phyloP scores from a whole-genome alignment of 768 basidiomycete genomes.

The Pulveroboletus ravenelii region DNA sequence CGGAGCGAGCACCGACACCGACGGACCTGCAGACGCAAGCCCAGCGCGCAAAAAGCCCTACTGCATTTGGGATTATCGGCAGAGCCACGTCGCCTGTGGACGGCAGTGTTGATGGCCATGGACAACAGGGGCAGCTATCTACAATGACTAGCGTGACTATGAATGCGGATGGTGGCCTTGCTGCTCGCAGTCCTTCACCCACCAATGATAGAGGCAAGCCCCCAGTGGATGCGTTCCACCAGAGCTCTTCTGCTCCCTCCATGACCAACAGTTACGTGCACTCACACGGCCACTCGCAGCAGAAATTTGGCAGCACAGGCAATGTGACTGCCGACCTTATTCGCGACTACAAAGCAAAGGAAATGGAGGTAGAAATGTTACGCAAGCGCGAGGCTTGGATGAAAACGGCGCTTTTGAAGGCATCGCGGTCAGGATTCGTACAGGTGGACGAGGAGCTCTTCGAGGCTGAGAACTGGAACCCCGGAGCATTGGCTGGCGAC shows the following conservation, averaged over 20 bases:
- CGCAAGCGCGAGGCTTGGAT: conserved; percentile 83
- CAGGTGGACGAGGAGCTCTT: conserved; percentile 52
- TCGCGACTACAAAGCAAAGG: conserved; percentile 76
- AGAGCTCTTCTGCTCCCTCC: conserved; percentile 39
- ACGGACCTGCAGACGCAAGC: conserved; percentile 34
- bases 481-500: conserved; percentile 31
- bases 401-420: conserved; percentile 71
- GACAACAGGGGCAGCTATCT: conserved; percentile 29
- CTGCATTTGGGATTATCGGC: conserved; percentile 34
- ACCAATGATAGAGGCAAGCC: conserved; percentile 50
- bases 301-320: conserved; percentile 51
- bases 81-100: conserved; percentile 61
- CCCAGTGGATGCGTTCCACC: conserved; percentile 61
- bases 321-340: conserved; percentile 73
- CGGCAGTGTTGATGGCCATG: conserved; percentile 21
- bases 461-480: conserved; percentile 32
- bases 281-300: conserved; percentile 34
- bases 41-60: conserved; percentile 56
- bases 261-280: conserved; percentile 46
- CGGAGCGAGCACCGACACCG: conserved; percentile 55
- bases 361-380: conserved; percentile 70
- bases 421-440: conserved; percentile 74
- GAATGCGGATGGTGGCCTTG: conserved; percentile 42
- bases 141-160: conserved; percentile 55
- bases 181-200: conserved; percentile 55